Conservation (phyloP, 75 land plant species). For the Adiantum capillusveneris region DNA sequence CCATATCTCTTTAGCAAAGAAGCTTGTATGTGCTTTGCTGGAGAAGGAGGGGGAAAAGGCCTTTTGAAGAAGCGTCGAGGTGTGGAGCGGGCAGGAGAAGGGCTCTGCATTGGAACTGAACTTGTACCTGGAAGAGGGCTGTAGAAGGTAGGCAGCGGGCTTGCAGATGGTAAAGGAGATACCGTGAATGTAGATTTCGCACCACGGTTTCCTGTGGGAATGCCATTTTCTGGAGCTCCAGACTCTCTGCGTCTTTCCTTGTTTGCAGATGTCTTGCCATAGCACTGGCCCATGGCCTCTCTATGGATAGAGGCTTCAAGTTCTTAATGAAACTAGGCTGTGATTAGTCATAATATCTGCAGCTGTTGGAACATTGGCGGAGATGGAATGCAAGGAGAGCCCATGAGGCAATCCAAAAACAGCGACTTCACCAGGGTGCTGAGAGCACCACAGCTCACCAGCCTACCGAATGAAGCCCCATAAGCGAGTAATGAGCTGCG, state of each 20-base stretch:
- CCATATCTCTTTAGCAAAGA: slow-evolving; percentile 43
- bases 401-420: too few relatives aligned
- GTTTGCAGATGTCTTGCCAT: too few relatives aligned
- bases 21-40: slow-evolving; percentile 68
- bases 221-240: not conserved
- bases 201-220: not conserved
- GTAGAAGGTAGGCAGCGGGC: slow-evolving; percentile 17
- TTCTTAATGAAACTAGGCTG: too few relatives aligned
- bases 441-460: too few relatives aligned
- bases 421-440: too few relatives aligned
- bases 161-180: slow-evolving; percentile 13
- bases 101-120: not conserved
- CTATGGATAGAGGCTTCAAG: too few relatives aligned
- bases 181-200: not conserved
- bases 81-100: slow-evolving; percentile 32
- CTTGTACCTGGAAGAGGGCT: slow-evolving; percentile 1
- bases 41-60: slow-evolving; percentile 72
- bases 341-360: too few relatives aligned
- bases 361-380: too few relatives aligned
- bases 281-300: too few relatives aligned
- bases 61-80: slow-evolving; percentile 46
- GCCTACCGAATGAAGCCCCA: too few relatives aligned
- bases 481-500: too few relatives aligned
- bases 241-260: not conserved
- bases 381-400: too few relatives aligned